These are phyloP conservation scores for Phytopythium aichiense DNA, from an alignment of 352 stramenopile genomes.

Conservation along the genomic window DNA sequence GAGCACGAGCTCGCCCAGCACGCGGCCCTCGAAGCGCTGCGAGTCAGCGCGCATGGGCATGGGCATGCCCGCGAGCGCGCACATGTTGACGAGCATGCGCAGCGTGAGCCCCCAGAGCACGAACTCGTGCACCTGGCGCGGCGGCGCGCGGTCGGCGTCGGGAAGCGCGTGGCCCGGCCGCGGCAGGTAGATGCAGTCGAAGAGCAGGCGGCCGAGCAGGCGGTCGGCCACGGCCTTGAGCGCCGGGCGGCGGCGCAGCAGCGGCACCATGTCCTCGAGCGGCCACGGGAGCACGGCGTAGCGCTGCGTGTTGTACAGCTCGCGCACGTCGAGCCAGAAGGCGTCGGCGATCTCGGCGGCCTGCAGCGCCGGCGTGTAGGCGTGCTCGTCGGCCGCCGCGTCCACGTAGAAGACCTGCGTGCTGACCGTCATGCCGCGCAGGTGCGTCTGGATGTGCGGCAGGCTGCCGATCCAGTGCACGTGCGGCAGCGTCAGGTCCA, in stretches of 20 bases:
- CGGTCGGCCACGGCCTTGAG: constrained; percentile 26
- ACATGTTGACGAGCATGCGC: constrained; percentile 56
- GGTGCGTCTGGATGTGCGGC: constrained; percentile 50
- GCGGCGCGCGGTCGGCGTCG: constrained; percentile 34
- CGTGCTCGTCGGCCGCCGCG: constrained; percentile 33
- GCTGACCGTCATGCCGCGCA: constrained; percentile 61
- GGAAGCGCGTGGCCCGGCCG: constrained; percentile 33
- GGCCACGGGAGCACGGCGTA: constrained; percentile 58
- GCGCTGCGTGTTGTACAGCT: constrained; percentile 55
- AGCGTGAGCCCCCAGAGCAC: constrained; percentile 84
- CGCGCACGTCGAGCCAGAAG: constrained; percentile 81
- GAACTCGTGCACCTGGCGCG: constrained; percentile 60
- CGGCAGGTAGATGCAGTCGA: constrained; percentile 73
- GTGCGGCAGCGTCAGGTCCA: constrained; percentile 59
- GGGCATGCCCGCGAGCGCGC: constrained; percentile 28
- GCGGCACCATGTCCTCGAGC: constrained; percentile 51
- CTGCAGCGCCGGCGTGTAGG: constrained; percentile 51
- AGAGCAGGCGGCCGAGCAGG: constrained; percentile 53
- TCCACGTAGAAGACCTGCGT: constrained; percentile 83
- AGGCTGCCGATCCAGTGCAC: constrained; percentile 68
- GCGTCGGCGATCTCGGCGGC: constrained; percentile 67
- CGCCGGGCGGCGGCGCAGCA: constrained; percentile 26
- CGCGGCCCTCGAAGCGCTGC: constrained; percentile 54
- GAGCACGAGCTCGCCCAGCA: constrained; percentile 44
- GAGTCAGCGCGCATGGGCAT: constrained; percentile 46